Percentiles rank a stretch among this genome's conserved stretches.
phyloP scores from a whole-genome alignment of 257 asterid species.

The Euphrasia confusa region DNA sequence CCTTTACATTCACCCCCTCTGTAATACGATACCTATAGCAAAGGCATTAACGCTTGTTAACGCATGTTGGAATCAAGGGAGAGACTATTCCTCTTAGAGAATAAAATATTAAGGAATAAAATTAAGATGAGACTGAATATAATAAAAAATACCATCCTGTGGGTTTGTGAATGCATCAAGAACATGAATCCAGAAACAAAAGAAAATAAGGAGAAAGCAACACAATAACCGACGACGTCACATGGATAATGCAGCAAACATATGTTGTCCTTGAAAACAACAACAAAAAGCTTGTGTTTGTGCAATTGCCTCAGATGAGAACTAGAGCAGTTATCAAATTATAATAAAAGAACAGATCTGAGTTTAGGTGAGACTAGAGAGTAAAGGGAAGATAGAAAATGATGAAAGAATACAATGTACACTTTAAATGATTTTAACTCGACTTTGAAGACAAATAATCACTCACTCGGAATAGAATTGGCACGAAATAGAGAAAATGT shows the following conservation, averaged over 20 bases:
- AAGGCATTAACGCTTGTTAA: constrained; percentile 25
- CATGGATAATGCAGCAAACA: constrained; percentile 26
- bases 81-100: background rate
- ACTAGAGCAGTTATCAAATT: background rate
- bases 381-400: background rate
- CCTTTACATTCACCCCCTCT: constrained; percentile 99
- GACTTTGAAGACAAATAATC: constrained; percentile 36
- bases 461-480: background rate
- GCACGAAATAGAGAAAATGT: no score
- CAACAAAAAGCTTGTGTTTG: background rate
- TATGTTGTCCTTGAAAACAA: background rate
- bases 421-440: constrained; percentile 34
- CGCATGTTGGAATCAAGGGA: constrained; percentile 21
- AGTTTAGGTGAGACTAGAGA: constrained; percentile 7
- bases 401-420: background rate
- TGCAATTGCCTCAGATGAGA: background rate
- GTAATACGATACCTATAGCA: constrained; percentile 82
- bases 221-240: constrained; percentile 15
- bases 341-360: background rate
- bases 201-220: constrained; percentile 20
- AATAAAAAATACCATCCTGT: constrained; percentile 15
- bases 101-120: background rate
- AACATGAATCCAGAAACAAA: constrained; percentile 11
- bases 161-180: constrained; percentile 36
- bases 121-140: background rate